Base-by-base conservation (phyloP, 768 basidiomycete genomes). In the Tricholoma saponaceum region DNA sequence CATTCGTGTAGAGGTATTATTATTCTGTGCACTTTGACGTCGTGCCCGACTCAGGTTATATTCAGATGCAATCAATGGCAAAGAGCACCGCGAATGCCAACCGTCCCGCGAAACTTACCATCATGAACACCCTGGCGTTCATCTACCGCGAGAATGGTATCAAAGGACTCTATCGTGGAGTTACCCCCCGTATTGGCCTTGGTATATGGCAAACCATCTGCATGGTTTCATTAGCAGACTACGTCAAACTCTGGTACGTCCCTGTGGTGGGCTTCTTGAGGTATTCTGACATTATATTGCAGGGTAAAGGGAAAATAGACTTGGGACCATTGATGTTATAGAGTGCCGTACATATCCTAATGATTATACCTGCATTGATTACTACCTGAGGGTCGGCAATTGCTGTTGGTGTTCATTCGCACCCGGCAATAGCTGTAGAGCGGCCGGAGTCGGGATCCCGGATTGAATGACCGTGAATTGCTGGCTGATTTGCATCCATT, bases 161-260 rank as follows among this genome's bases (percentile, higher is more conserved):
- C 67, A 94, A 90, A 74, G 97, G 96, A 30, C 79, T 99, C 30
- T 99, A 99, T 80, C 87, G 97, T 51, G 97, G 97, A 65, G 96
- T 99, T 20, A 92, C 95, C 0, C 97, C 97, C 58, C 92, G 97
- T 58, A 92, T 99, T 66, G 97, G 85, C 60, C 85, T 99, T 59
- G 95, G 96, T 59, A 83, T 96, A 69, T 97, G 94, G 94, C 94
- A 97, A 75, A 97, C 94, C 6, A 81, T 98, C 64, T 99, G 97
- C 81, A 99, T 99, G 96, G 96, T 98, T 64, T 95, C 92, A 20
- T 89, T 98, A 62, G 95, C 95, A 18, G 95, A 98, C 75, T 95
- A 95, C 68, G 95, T 98, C 62, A 96, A 95, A 72, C 80, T 76
- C 56, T 94, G 92, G 89, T 89, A 60, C 33, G 81, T 66, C 22